A percentile compares a stretch with the other conserved stretches of the same genome.
phyloP scores from a whole-genome alignment of 768 basidiomycete species.

The Hirschioporus abietinus region DNA sequence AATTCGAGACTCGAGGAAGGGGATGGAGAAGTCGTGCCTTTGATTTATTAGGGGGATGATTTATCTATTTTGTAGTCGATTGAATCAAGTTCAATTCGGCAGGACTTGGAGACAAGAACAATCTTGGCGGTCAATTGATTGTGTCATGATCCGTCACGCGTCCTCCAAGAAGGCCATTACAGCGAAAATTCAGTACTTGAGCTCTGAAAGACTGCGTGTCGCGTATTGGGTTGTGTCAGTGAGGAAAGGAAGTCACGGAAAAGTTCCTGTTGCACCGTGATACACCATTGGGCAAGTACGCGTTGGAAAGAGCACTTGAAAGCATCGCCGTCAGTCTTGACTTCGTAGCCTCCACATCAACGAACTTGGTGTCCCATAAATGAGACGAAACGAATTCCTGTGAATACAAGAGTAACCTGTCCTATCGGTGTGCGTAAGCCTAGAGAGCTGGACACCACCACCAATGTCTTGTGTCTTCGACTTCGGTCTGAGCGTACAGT shows the following conservation, averaged over 20 bases:
- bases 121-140: too few species aligned
- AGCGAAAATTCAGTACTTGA: too few species aligned
- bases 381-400: constrained; percentile 94
- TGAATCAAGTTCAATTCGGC: too few species aligned
- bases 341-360: constrained; percentile 93
- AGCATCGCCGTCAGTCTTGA: constrained; percentile 98
- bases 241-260: too few species aligned
- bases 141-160: too few species aligned
- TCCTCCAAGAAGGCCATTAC: too few species aligned
- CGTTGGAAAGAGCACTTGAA: constrained; percentile 99
- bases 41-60: constrained; percentile 45
- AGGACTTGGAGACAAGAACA: too few species aligned
- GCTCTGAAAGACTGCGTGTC: too few species aligned
- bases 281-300: constrained; percentile 81
- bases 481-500: constrained; percentile 22
- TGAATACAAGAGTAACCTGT: constrained; percentile 90
- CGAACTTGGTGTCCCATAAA: constrained; percentile 91
- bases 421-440: constrained; percentile 79
- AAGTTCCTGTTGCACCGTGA: constrained; percentile 80
- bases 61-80: neutral
- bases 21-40: constrained; percentile 47
- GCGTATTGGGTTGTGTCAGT: too few species aligned
- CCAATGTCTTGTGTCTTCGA: constrained; percentile 42
- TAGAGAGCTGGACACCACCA: constrained; percentile 52
- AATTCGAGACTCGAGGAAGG: constrained; percentile 6